Conservation (phyloP, 129 eudicot genomes). For the Oenanthe sinensis region DNA sequence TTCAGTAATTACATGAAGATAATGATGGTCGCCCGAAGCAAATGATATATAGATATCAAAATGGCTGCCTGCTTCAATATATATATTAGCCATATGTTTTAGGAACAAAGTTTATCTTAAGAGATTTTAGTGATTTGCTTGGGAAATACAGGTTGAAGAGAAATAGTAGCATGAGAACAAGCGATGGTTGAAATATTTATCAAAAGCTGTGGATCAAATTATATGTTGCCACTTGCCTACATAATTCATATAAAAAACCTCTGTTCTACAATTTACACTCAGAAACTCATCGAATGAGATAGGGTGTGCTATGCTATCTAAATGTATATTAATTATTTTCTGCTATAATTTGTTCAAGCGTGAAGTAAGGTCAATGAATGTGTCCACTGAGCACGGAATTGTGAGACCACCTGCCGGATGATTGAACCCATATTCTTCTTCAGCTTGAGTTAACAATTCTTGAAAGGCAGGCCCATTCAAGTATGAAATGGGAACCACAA, state of each 20-base stretch:
- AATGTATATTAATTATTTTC: not conserved
- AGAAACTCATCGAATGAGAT: not conserved
- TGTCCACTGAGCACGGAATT: not conserved
- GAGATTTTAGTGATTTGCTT: not conserved
- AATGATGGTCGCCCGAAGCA: no score
- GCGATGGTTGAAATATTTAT: not conserved
- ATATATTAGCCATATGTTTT: not conserved
- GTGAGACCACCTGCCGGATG: constrained; percentile 6
- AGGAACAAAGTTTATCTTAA: not conserved
- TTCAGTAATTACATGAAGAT: no score
- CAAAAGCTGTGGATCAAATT: not conserved
- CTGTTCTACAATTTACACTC: not conserved
- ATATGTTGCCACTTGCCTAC: not conserved
- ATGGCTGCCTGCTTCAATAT: no score
- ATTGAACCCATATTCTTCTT: not conserved
- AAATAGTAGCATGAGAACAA: not conserved
- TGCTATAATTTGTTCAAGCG: not conserved
- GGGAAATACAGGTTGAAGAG: not conserved
- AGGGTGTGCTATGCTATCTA: not conserved
- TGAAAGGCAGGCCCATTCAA: constrained; percentile 1
- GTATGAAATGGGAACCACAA: not conserved
- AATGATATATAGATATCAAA: no score
- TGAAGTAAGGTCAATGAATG: not conserved
- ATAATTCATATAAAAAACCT: not conserved
- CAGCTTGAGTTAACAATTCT: constrained; percentile 2